Base-by-base conservation (phyloP, 257 asterid species). In the Plantago ovata region DNA sequence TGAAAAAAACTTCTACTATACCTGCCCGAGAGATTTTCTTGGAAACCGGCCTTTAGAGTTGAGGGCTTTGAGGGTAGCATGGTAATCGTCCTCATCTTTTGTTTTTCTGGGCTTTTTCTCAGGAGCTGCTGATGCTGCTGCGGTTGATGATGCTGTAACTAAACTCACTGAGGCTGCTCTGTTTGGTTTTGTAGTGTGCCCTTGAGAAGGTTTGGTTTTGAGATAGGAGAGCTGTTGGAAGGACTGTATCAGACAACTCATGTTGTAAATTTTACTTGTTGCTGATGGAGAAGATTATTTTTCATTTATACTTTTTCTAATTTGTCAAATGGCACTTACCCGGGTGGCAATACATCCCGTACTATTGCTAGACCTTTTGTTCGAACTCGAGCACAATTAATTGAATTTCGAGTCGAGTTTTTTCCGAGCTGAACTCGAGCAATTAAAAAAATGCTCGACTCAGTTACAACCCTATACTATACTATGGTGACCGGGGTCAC, bases 21-120 rank as follows among this genome's bases (percentile, higher is more conserved):
- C 99, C 81, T 86, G 97, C 45, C 99, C 99, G 10, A 93, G 95
- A 24, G 96, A 84, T 75, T 86, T 93, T 58, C 99, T 69, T 7
- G 97, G 99, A 55, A 86, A 83, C 15, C 99, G 84, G 68, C 94
- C 94, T 67, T 78, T 86, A 71, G 96, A 84, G 66, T 93, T 93
- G 74, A 93, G 97, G 62, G 99, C 94, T 79, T 81, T 79, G n/a
- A 93, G 85, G 19, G 95, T 93, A 61, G 87, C 72, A 66, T 86
- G 87, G 69, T 86, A 93, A 74, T 84, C 94, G 50, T 89, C 96
- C 62, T 80, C 79, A 70, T 67, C 75, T 41, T 57, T 50, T 20
- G 42, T 53, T 51, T 32, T 77, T 64, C 68, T 72, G 69, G 85
- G 62, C 61, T 73, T 79, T 56, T 64, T 69, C 38, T 71, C 63